Conservation (phyloP, 768 basidiomycete species). For the Leccinum subtestaceum region DNA sequence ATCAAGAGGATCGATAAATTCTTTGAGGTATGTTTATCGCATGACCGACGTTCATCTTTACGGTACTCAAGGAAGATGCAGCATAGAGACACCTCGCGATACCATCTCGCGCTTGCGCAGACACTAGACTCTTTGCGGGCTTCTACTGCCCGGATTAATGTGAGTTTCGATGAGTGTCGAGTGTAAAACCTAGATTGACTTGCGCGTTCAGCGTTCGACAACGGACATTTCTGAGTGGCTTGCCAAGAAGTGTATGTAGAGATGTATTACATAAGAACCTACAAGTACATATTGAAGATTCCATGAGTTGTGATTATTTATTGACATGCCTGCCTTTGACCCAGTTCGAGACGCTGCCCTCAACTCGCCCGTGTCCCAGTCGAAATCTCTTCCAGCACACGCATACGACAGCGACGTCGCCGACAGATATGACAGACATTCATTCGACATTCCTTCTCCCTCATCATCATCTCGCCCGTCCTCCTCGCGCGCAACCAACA, state of each 20-base stretch:
- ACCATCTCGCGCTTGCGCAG: conserved; percentile 61
- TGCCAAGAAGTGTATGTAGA: conserved; percentile 10
- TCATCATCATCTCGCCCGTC: conserved; percentile 38
- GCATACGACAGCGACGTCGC: conserved; percentile 24
- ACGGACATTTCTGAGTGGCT: conserved; percentile 58
- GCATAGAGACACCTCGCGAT: conserved; percentile 71
- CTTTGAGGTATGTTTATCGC: conserved; percentile 58
- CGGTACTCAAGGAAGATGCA: conserved; percentile 22
- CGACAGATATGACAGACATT: conserved; percentile 27
- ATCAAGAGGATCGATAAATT: conserved; percentile 58
- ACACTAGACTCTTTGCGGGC: conserved; percentile 65
- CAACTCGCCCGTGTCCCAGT: conserved; percentile 63
- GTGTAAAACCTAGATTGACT: neutral
- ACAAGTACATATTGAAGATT: too few species aligned
- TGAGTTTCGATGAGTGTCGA: conserved; percentile 26
- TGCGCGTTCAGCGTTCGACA: conserved; percentile 48
- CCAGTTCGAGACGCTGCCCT: conserved; percentile 85
- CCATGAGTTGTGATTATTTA: conserved; percentile 7
- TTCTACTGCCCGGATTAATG: conserved; percentile 60
- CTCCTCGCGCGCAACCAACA: conserved; percentile 34
- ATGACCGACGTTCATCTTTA: neutral
- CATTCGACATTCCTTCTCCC: conserved; percentile 33
- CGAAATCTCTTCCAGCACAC: conserved; percentile 35
- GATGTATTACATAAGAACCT: conserved; percentile 18
- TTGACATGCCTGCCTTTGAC: conserved; percentile 58